Evolutionary conservation across 805 yeast species (phyloP).

Genomic region (Priceomyces fermenticarens): DNA sequence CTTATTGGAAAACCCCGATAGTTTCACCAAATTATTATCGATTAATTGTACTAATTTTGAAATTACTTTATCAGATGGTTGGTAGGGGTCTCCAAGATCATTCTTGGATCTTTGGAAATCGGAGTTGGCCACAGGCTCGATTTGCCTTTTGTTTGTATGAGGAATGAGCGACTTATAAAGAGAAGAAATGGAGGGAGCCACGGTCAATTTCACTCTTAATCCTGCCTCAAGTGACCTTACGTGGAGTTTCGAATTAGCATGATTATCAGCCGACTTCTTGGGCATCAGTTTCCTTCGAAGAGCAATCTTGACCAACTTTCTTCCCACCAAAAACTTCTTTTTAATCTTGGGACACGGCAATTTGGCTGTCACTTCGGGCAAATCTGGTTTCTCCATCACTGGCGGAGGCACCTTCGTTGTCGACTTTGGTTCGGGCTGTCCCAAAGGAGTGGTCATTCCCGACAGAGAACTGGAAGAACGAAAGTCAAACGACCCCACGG

Average conservation of each 20-base stretch:
- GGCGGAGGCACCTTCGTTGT: background rate
- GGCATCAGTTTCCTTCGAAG: constrained; percentile 5
- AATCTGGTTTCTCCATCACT: background rate
- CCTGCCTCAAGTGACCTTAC: constrained; percentile 50
- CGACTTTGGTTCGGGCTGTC: background rate
- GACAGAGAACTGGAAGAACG: too few relatives aligned
- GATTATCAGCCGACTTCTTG: constrained; percentile 1
- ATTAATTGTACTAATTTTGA: constrained; percentile 34
- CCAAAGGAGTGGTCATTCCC: background rate
- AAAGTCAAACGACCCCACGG: background rate
- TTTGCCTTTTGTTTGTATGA: constrained; percentile 22
- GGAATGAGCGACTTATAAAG: constrained; percentile 44
- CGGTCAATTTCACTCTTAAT: constrained; percentile 46
- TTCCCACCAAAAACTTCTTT: constrained; percentile 2
- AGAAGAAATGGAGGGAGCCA: constrained; percentile 42
- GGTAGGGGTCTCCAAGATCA: constrained; percentile 2
- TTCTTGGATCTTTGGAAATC: constrained; percentile 4
- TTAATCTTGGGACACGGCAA: constrained; percentile 6
- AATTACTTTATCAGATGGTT: constrained; percentile 5
- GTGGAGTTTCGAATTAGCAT: constrained; percentile 28
- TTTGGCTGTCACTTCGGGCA: background rate
- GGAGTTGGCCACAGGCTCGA: constrained; percentile 10
- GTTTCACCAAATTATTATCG: constrained; percentile 37
- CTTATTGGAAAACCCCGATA: constrained; percentile 32
- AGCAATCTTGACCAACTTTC: constrained; percentile 6